Evolutionary conservation across 495 filamentous ascomycete species (phyloP).

Genomic region (Penicillium subrubescens): DNA sequence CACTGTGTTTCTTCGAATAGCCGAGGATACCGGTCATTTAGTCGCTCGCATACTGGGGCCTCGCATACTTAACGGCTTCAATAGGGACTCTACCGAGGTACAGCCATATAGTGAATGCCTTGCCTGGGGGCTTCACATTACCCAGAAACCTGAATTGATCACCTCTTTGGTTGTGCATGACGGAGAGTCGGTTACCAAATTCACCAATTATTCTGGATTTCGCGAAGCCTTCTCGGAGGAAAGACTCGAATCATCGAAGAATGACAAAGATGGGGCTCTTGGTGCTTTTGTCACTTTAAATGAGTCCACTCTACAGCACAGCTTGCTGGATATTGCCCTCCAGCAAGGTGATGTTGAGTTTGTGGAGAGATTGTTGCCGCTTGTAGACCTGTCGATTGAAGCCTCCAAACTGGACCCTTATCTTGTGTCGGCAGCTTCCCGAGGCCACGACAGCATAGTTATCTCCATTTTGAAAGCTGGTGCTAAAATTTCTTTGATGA

Average conservation of each 20-base stretch:
- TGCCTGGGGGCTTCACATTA: neutral
- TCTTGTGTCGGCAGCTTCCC: constrained; percentile 3
- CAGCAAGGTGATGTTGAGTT: neutral
- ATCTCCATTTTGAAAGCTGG: constrained; percentile 2
- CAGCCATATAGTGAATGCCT: constrained; percentile 7
- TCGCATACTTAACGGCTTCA: constrained; percentile 18
- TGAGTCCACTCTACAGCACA: neutral
- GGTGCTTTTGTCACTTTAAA: neutral
- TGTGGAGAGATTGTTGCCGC: neutral
- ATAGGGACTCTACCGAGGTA: neutral
- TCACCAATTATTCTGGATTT: constrained; percentile 5
- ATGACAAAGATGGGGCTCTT: neutral
- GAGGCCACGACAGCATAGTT: neutral
- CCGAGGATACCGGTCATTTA: constrained; percentile 16
- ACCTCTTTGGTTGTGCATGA: neutral
- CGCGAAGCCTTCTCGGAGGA: neutral
- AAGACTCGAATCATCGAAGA: neutral
- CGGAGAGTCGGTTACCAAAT: neutral
- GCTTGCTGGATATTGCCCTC: neutral
- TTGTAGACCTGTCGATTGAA: neutral
- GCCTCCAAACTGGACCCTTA: neutral
- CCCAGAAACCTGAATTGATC: neutral
- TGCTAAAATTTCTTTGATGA: neutral
- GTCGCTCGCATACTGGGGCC: constrained; percentile 6
- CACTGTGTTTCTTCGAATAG: constrained; percentile 20